Conservation (phyloP, 2,329 filamentous ascomycete species). For the Leptodontidium sp. region DNA sequence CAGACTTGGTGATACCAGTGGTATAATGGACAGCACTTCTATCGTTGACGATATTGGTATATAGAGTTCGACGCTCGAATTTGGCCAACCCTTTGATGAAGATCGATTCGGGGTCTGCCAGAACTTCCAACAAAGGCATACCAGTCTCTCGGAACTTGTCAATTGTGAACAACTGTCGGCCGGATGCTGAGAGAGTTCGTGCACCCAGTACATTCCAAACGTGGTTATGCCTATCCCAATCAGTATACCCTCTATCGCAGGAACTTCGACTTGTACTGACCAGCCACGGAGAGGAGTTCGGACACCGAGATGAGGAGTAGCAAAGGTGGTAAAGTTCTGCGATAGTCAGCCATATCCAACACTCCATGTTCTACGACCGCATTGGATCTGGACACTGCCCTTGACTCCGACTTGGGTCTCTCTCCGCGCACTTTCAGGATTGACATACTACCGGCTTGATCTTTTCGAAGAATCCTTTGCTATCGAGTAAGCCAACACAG, state of each 20-base stretch:
- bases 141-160: constrained; percentile 86
- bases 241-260: background rate
- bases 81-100: constrained; percentile 81
- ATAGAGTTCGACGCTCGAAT: constrained; percentile 81
- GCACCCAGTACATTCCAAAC: constrained; percentile 87
- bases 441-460: constrained; percentile 76
- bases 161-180: constrained; percentile 85
- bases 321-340: constrained; percentile 92
- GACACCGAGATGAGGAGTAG: constrained; percentile 82
- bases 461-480: constrained; percentile 79
- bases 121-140: constrained; percentile 79
- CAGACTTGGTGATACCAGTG: constrained; percentile 76
- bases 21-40: constrained; percentile 85
- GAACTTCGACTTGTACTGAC: background rate
- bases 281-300: constrained; percentile 72
- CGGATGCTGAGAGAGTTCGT: constrained; percentile 81
- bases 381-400: constrained; percentile 17
- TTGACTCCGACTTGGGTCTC: constrained; percentile 4
- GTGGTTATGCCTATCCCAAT: constrained; percentile 57
- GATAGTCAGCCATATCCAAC: constrained; percentile 14
- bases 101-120: constrained; percentile 84
- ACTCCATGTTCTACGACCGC: background rate
- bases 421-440: background rate
- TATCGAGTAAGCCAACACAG: constrained; percentile 82
- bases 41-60: constrained; percentile 90